Evolutionary conservation across 345 rosid species (phyloP), one percentile per base, ranked within the genome.

Genomic region (Murraya paniculata): DNA sequence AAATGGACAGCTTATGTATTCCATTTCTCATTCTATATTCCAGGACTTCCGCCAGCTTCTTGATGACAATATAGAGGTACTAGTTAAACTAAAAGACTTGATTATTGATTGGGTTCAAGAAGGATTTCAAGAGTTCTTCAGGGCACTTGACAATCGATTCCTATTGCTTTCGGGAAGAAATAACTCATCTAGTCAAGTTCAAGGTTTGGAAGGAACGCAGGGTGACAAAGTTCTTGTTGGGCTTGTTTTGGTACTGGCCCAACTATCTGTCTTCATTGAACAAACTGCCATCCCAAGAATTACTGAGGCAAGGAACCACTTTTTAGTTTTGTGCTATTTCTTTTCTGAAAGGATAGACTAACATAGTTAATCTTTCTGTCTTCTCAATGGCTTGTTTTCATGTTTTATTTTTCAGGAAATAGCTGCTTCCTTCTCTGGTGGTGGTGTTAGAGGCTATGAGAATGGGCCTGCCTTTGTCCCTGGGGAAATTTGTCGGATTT

Each of bases 71-170:
- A 78, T 86, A 73, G 94, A 76, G 79, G 84, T 92, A 74, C 80
- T 94, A 68, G 80, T 87, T 69, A 88, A 91, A 85, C 82, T 92
- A 85, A 93, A 89, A 62, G 92, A 89, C 72, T 83, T 80, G 39
- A 85, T 91, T 77, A 72, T 84, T 77, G 90, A 85, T 79, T 97
- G 91, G 91, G 90, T 94, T 81, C 98, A 90, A 91, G 97, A 90
- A 89, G 99, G 98, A 74, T 97, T 94, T 87, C 96, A 97, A 79
- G 88, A 86, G 75, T 94, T 97, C 87, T 94, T 97, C 79, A 85
- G 84, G 86, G 83, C 87, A 79, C 91, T 97, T 79, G 89, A 93
- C 76, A 83, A 80, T 74, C 85, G 75, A 67, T 90, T 97, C 83
- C 86, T 89, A 77, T 69, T 80, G 72, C 93, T 97, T 69, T 97